Evolutionary conservation across 495 filamentous ascomycete genomes (phyloP), one percentile per base, ranked within the genome.

Genomic region (Penicillium diatomitis): DNA sequence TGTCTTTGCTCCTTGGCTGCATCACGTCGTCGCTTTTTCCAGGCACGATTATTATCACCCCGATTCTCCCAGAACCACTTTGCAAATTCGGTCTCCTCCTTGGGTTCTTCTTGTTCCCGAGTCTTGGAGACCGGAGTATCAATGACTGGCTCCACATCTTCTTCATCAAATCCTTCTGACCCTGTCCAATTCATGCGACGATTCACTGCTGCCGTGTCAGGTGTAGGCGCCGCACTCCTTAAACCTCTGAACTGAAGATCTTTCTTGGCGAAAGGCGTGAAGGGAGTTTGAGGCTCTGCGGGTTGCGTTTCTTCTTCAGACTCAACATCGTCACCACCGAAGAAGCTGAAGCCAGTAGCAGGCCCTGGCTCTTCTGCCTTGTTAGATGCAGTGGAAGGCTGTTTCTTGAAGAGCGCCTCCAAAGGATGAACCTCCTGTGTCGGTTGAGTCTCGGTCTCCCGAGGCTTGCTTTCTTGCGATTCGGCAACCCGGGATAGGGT

Each of bases 21-120:
- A 55, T 89, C 78, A 60, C 90, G 83, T 49, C 87, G 79, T 55
- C 87, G 65, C 66, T 82, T 86, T 71, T 91, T 96, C 91, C 91
- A 97, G 3, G 84, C 85, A 28, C 90, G 75, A 62, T 96, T 97
- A 46, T 85, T 81, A 38, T 96, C 88, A 2, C 91, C 90, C 2
- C 91, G 76, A 50, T 90, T 78, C 63, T 94, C 90, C 80, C 86
- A 97, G 66, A 96, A 98, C 80, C 83, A 89, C 59, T 90, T 87
- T 37, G 83, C 75, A 67, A 95, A 96, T 20, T 87, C 84, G 32
- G 81, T 79, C 52, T 83, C 75, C 5, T 72, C 66, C 44, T 68
- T 69, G 20, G 31, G 34, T 4, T 29, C 29, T 34, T 37, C 50
- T n/a, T 62, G 34, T 8, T 38, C 41, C 6, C 43, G 50, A 4